Evolutionary conservation across 2,329 filamentous ascomycete species (phyloP).

Genomic region (Fusarium setosum): DNA sequence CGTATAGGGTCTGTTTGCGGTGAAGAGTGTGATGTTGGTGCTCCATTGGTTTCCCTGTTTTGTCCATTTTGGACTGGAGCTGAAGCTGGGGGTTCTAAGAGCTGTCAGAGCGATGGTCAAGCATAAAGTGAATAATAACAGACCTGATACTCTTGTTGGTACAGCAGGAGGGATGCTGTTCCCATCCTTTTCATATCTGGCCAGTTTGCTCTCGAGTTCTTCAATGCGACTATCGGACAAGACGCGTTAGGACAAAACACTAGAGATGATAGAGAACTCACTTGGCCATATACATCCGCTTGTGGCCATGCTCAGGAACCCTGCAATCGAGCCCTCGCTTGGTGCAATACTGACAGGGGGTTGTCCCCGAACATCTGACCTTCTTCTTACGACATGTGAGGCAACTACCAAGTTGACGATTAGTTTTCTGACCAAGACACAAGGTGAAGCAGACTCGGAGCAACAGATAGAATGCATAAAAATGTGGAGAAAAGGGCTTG

Average conservation of each 20-base stretch:
- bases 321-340: constrained; percentile 42
- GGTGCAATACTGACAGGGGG: constrained; percentile 40
- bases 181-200: constrained; percentile 39
- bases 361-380: constrained; percentile 41
- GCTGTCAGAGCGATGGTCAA: not conserved
- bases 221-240: constrained; percentile 34
- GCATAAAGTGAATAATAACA: not conserved
- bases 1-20: constrained; percentile 29
- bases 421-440: not conserved
- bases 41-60: constrained; percentile 14
- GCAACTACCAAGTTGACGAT: constrained; percentile 25
- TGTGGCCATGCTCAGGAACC: constrained; percentile 42
- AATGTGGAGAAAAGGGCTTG: constrained; percentile 23
- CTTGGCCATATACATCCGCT: constrained; percentile 43
- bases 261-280: constrained; percentile 5
- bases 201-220: constrained; percentile 40
- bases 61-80: constrained; percentile 1
- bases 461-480: not conserved
- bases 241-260: not conserved
- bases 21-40: constrained; percentile 30
- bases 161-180: constrained; percentile 18
- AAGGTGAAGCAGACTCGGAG: no score
- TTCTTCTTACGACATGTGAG: constrained; percentile 44
- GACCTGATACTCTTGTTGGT: constrained; percentile 29
- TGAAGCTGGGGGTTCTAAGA: constrained; percentile 9